Evolutionary conservation across 1,284 basidiomycete genomes (phyloP), one percentile per base, ranked within the genome.

Genomic region (Farysia itapuensis): DNA sequence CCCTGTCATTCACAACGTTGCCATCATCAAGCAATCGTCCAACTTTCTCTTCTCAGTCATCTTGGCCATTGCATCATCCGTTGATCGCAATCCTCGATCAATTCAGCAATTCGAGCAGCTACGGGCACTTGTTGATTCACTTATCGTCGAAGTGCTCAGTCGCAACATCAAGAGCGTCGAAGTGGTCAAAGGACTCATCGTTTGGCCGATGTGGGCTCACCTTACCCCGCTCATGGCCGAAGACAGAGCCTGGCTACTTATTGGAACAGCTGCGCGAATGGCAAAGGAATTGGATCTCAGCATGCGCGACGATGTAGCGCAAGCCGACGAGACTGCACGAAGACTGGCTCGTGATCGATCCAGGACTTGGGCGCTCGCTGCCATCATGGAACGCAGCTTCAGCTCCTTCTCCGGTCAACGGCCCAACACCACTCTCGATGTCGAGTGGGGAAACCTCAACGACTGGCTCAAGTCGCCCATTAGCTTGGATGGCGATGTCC

Each of bases 131-230:
- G 57, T 60, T 16, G 57, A 60, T 19, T 60, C 57, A 30, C 57
- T 60, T 22, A 43, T 60, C 19, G 57, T 60, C 28, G 57, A 60
- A 22, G 39, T 60, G 15, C 57, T 60, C 33, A 60, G 50, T 24
- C 57, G 57, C 39, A 60, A 60, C 46, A 50, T 60, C 43, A 60
- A 60, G 43, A 60, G 57, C 26, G 43, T 60, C 30, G 46, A 53
- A 13, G 57, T 60, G 14, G 57, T 60, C 46, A 60, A 60, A 32
- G 57, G 57, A 13, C 50, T 60, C 19, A 49, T 60, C 15, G 38
- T 60, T 8, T 60, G 57, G 57, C 57, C 57, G 4, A 60, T 60
- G 57, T 60, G 57, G 57, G 57, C 57, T 6, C 57, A 60, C 32
- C 50, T 60, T 25, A 60, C 57, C 5, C 57, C 57, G 8, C 45